Evolutionary conservation across 2,329 filamentous ascomycete genomes (phyloP), one percentile per base, ranked within the genome.

Genomic region (Akanthomyces muscarius): DNA sequence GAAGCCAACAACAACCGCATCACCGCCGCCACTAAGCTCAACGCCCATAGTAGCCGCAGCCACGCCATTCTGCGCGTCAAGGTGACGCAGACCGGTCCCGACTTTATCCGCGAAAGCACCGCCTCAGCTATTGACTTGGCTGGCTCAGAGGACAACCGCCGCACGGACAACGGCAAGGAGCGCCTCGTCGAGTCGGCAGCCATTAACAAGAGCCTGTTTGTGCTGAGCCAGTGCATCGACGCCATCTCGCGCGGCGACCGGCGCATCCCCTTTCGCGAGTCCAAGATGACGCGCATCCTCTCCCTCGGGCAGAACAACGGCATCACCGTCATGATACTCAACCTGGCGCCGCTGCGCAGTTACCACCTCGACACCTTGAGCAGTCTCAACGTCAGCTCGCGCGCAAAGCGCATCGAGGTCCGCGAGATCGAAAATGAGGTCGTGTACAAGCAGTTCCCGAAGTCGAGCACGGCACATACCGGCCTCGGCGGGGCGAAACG

Each of bases 161-260:
- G 94, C 56, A 98, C 94, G 0, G 94, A 97, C 59, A 98, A 98
- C 74, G 92, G 89, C 70, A 95, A 93, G 74, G 92, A 97, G 74
- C 85, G 94, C 30, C 81, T 98, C 73, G 86, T 97, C n/a, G 94
- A 98, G 76, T 97, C 92, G 45, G 92, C 94, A 0, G 94, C 91
- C 71, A 98, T 98, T 80, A 98, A 98, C 83, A 98, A 97, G 79
- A 96, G 91, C 66, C 81, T 98, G 7, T 98, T 98, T 71, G 93
- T 97, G 21, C 79, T 98, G 55, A 94, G 92, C 50, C 92, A 97
- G 74, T 98, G 94, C 70, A 94, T 98, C 60, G 94, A 98, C 73
- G 94, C 94, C 62, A 98, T 98, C 72, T 90, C 89, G 1, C 80
- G 85, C 28, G 85, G 86, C 38, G 86, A 89, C 72, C 85, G 83